Percentiles rank a stretch among this genome's conserved stretches.
phyloP scores from a whole-genome alignment of 345 rosid species.

The Fremontodendron californicum region DNA sequence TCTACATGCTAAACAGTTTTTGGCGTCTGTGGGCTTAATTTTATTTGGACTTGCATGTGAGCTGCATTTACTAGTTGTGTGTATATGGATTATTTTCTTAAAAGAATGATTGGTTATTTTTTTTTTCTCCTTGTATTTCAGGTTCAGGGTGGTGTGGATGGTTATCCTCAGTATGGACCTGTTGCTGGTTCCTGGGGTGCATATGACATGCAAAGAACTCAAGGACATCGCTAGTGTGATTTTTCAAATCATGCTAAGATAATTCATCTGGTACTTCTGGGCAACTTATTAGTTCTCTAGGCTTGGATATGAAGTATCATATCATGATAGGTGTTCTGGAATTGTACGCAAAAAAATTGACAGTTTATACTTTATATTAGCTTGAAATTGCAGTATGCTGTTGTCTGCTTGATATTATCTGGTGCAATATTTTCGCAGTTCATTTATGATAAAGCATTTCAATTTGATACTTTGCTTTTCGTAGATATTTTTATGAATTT shows the following conservation, averaged over 20 bases:
- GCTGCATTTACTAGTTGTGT: background rate
- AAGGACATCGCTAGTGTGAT: conserved; percentile 62
- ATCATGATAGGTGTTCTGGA: conserved; percentile 20
- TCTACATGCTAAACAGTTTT: background rate
- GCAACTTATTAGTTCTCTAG: conserved; percentile 32
- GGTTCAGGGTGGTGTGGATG: conserved; percentile 61
- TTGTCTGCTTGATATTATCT: conserved; percentile 17
- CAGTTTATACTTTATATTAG: conserved; percentile 23
- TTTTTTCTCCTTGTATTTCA: conserved; percentile 24
- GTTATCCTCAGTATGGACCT: conserved; percentile 70
- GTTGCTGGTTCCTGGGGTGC: conserved; percentile 65
- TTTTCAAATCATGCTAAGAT: conserved; percentile 23
- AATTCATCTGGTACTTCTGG: conserved; percentile 34
- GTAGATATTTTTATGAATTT: background rate
- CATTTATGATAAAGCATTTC: conserved; percentile 3
- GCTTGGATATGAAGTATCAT: conserved; percentile 27
- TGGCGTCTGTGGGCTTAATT: conserved; percentile 2
- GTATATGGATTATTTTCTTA: background rate
- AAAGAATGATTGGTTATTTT: background rate
- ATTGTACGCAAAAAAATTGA: conserved; percentile 26
- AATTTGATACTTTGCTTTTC: background rate
- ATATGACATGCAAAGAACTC: conserved; percentile 64
- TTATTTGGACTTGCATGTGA: background rate
- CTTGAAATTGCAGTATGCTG: conserved; percentile 12
- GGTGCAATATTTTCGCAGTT: conserved; percentile 9